Percentiles rank a stretch among this genome's conserved stretches.
Evolutionary conservation across 345 rosid species (phyloP).

Genomic region (Hevea brasiliensis): DNA sequence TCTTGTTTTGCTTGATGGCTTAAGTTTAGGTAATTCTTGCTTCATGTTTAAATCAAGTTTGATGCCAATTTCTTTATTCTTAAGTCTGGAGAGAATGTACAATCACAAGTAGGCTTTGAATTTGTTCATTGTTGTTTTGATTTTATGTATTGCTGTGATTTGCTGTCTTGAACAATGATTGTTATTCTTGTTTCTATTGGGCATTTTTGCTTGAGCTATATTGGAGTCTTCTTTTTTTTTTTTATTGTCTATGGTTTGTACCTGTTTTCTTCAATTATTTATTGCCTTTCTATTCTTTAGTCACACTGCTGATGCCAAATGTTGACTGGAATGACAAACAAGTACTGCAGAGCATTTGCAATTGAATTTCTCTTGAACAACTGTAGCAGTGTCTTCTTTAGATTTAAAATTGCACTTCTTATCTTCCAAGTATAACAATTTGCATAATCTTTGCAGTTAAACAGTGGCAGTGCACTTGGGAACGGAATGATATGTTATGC

Average conservation of each 20-base stretch:
- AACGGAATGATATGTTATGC: background rate
- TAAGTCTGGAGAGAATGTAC: background rate
- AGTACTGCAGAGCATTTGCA: background rate
- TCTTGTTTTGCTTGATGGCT: constrained; percentile 91
- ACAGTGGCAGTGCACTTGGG: background rate
- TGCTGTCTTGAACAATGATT: background rate
- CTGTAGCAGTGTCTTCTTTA: background rate
- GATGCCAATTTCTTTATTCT: background rate
- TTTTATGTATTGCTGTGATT: background rate
- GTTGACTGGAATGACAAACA: background rate
- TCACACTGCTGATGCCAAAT: background rate
- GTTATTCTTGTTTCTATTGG: background rate
- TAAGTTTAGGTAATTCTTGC: constrained; percentile 64
- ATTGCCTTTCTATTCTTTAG: background rate
- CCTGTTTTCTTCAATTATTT: background rate
- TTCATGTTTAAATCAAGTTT: background rate
- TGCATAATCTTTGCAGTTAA: background rate
- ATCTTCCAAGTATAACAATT: background rate
- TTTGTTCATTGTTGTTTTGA: background rate
- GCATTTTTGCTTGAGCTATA: background rate
- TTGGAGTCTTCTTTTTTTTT: too few relatives aligned
- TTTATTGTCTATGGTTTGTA: background rate
- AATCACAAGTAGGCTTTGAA: background rate
- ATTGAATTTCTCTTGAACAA: background rate
- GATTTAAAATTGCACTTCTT: background rate